Base-by-base conservation (phyloP, 208 protist species). In the Wallacemonas sp. region DNA sequence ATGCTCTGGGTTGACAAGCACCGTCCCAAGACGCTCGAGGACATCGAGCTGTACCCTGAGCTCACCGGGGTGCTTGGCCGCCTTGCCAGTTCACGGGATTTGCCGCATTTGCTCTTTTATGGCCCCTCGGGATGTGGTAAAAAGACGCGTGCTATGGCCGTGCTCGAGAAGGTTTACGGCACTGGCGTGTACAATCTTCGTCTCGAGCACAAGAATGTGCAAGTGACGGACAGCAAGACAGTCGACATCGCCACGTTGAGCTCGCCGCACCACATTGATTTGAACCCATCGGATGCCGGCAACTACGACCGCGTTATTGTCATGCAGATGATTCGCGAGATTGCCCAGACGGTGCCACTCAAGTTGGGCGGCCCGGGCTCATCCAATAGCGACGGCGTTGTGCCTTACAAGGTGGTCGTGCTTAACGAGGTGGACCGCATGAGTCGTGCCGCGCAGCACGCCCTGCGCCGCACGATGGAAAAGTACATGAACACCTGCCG, bases 401-500 rank as follows among this genome's bases (percentile, higher is more conserved):
- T 78, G 30, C 67, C 57, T 1, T 97, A 96, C 66, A 98, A 97
- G 85, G 97, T 99, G 19, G 90, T 99, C 27, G 83, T 99, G 12
- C 80, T 99, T 0, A 97, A 99, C 68, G 98, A 99, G 57, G 98
- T 98, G 13, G 98, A 99, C 58, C 83, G 79, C 59, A 87, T 99
- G 73, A 97, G 84, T 54, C 89, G 87, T 33, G 88, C 97, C 24
- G 98, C 98, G 2, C 99, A 99, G 80, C 98, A 99, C 50, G 99
- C 98, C 13, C 89, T 99, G 22, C 91, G 99, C 26, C 96, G 99
- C 27, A 99, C 98, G 15, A 99, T 99, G 99, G 99, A 99, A 71
- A 99, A 99, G 73, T 99, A 99, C 89, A 93, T 97, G 55, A 68
- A 76, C 17, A 98, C 89, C 0, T 99, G 98, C 76, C 87, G 99